phyloP scores from a whole-genome alignment of 2,329 filamentous ascomycete genomes.

The Pseudogymnoascus sp. region DNA sequence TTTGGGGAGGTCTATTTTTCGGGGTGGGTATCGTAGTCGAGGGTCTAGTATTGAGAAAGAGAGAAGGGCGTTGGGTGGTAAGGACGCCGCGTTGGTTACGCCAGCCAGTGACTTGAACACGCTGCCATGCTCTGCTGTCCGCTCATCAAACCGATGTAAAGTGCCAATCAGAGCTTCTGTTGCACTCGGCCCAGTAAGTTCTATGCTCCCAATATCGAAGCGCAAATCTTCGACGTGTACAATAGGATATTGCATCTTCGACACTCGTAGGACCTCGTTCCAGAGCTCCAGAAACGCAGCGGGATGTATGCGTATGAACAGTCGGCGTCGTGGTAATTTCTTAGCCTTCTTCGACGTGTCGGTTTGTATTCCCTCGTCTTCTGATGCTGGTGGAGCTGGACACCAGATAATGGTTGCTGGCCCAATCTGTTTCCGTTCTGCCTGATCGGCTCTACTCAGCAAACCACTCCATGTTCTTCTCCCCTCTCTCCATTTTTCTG shows the following conservation, averaged over 20 bases:
- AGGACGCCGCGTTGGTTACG: conserved; percentile 58
- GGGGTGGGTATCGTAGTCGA: conserved; percentile 68
- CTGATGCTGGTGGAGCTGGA: conserved; percentile 29
- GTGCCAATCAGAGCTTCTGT: conserved; percentile 69
- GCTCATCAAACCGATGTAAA: conserved; percentile 45
- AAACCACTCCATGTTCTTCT: conserved; percentile 51
- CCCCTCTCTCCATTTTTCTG: conserved; percentile 63
- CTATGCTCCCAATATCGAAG: conserved; percentile 66
- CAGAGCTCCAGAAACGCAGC: conserved; percentile 64
- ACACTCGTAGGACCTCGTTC: conserved; percentile 50
- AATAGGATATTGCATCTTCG: conserved; percentile 54
- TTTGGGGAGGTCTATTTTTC: conserved; percentile 38
- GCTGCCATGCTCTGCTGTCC: conserved; percentile 36
- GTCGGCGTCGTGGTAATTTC: conserved; percentile 32
- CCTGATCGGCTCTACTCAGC: conserved; percentile 49
- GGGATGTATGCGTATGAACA: conserved; percentile 74
- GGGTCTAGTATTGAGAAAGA: conserved; percentile 72
- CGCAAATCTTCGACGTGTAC: conserved; percentile 58
- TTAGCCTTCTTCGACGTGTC: conserved; percentile 31
- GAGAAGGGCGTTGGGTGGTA: conserved; percentile 64
- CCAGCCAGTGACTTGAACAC: conserved; percentile 47
- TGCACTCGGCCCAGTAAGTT: conserved; percentile 64
- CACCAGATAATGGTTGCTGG: conserved; percentile 73
- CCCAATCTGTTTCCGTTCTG: conserved; percentile 52
- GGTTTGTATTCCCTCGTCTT: conserved; percentile 19